Percentiles rank a stretch among this genome's conserved stretches.
These are phyloP conservation scores for Athelia sp. DNA, from an alignment of 1,284 basidiomycete species.

Conservation along the genomic window DNA sequence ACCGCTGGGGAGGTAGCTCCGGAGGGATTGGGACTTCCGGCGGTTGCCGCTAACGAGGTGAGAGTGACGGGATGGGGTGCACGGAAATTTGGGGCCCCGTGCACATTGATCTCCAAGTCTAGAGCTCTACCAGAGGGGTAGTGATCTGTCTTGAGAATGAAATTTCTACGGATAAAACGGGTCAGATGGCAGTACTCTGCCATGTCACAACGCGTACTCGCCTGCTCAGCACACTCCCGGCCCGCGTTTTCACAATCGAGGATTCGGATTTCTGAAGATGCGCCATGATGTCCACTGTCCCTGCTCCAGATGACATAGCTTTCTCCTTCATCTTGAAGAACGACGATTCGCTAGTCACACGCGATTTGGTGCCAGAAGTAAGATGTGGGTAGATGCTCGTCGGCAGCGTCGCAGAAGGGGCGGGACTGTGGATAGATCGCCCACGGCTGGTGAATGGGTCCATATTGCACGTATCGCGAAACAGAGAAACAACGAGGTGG, in stretches of 20 bases:
- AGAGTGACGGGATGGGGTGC: constrained; percentile 39
- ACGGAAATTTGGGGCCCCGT: constrained; percentile 95
- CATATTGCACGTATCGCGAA: no score
- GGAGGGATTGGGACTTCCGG: not conserved
- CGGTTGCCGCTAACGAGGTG: not conserved
- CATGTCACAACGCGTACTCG: constrained; percentile 29
- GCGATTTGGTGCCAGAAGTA: no score
- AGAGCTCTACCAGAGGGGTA: constrained; percentile 87
- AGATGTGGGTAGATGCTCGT: no score
- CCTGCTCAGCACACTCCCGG: constrained; percentile 84
- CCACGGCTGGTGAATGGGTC: no score
- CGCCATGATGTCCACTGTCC: constrained; percentile 51
- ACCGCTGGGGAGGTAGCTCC: not conserved
- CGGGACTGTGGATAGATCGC: no score
- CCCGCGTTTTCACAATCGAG: constrained; percentile 82
- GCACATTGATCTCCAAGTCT: constrained; percentile 88
- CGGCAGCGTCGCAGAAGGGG: no score
- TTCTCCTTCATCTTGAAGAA: no score
- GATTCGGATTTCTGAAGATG: constrained; percentile 59
- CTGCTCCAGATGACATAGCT: not conserved
- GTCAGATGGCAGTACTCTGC: no score
- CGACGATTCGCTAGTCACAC: no score
- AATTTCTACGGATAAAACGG: no score
- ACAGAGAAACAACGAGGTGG: no score
- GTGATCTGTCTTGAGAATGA: constrained; percentile 92